Conservation (phyloP, 2,329 filamentous ascomycete species). For the Cladosporium sp. region DNA sequence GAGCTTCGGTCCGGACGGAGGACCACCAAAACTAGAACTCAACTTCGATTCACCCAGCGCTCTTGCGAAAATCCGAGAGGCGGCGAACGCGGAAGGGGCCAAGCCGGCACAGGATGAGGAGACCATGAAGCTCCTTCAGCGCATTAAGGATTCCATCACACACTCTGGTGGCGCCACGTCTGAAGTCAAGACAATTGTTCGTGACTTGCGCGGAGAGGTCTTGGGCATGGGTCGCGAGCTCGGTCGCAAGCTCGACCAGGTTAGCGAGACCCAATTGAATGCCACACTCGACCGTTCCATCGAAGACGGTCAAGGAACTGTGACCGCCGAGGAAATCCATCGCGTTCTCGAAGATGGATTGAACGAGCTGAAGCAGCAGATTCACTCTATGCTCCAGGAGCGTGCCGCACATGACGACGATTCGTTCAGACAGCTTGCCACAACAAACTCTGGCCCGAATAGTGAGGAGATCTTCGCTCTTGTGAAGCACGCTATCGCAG, state of each 20-base stretch:
- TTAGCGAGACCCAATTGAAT: slow-evolving; percentile 41
- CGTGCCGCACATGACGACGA: slow-evolving; percentile 54
- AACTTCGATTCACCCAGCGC: slow-evolving; percentile 36
- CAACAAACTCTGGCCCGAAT: slow-evolving; percentile 43
- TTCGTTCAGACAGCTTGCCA: slow-evolving; percentile 35
- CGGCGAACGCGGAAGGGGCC: slow-evolving; percentile 38
- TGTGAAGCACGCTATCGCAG: slow-evolving; percentile 70
- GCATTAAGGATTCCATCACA: slow-evolving; percentile 87
- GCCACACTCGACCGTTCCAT: slow-evolving; percentile 43
- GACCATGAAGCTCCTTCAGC: slow-evolving; percentile 75
- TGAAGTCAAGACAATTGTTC: slow-evolving; percentile 86
- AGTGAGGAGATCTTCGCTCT: slow-evolving; percentile 84
- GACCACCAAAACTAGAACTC: slow-evolving; percentile 37
- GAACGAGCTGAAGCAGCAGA: slow-evolving; percentile 77
- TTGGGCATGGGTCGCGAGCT: slow-evolving; percentile 92
- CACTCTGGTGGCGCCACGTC: slow-evolving; percentile 87
- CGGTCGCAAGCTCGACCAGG: slow-evolving; percentile 78
- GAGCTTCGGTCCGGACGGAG: slow-evolving; percentile 38
- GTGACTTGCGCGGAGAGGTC: slow-evolving; percentile 87
- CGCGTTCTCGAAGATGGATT: slow-evolving; percentile 79
- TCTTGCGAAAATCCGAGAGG: slow-evolving; percentile 23
- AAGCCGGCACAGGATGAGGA: slow-evolving; percentile 68
- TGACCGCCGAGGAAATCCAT: slow-evolving; percentile 67
- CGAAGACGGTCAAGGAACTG: slow-evolving; percentile 41
- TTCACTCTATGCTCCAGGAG: slow-evolving; percentile 79